Conservation (phyloP, 225 moss, liverwort and hornwort genomes). For the Sphagnum contortum region DNA sequence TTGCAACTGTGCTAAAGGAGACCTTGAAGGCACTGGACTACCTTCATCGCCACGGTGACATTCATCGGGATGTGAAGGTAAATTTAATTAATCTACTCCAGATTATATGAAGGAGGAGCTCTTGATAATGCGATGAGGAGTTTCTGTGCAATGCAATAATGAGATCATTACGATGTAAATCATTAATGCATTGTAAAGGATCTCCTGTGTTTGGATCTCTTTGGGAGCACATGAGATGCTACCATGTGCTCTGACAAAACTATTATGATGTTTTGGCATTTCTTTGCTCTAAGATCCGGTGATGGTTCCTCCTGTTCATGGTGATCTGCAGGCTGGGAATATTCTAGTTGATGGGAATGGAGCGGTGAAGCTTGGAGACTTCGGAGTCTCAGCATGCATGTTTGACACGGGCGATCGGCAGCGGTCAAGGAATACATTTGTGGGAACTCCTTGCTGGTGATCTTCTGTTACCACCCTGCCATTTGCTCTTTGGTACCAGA, state of each 20-base stretch:
- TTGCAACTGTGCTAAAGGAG: slow-evolving; percentile 82
- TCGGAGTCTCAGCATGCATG: slow-evolving; percentile 98
- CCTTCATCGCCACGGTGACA: slow-evolving; percentile 85
- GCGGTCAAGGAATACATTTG: slow-evolving; percentile 88
- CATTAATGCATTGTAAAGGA: no score
- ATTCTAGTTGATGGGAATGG: slow-evolving; percentile 78
- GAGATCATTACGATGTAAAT: no score
- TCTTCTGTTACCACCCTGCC: not conserved
- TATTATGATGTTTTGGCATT: no score
- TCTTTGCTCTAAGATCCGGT: no score
- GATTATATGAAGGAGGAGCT: no score
- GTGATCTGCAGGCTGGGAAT: slow-evolving; percentile 65
- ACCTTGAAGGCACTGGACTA: slow-evolving; percentile 86
- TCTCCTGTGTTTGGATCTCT: no score
- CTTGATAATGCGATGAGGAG: no score
- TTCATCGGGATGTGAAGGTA: slow-evolving; percentile 92
- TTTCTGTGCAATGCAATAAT: no score
- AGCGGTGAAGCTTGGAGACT: slow-evolving; percentile 88
- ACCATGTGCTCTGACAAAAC: no score
- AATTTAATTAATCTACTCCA: not conserved
- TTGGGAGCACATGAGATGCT: no score
- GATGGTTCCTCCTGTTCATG: no score
- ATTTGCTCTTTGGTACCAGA: not conserved
- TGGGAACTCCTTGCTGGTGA: slow-evolving; percentile 96
- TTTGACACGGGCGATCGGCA: slow-evolving; percentile 98